Base-by-base conservation (phyloP, 768 basidiomycete genomes). In the Tylopilus plumbeoviolaceoides region DNA sequence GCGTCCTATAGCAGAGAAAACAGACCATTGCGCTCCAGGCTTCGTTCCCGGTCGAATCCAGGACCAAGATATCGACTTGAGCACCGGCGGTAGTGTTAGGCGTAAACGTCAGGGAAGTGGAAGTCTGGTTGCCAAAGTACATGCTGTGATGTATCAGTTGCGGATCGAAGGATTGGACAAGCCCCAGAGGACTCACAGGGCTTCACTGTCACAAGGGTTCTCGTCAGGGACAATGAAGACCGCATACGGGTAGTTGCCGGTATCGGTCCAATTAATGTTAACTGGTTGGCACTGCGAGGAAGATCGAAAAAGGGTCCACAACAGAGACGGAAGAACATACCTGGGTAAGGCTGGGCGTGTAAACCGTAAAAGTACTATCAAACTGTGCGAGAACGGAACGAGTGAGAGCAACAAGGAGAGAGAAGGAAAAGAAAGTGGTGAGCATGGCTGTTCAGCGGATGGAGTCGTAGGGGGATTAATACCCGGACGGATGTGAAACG, bases 351-450 rank as follows among this genome's bases (percentile, higher is more conserved):
- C 48, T 9, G 38, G 86, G 84, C 23, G 78, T 78, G 58, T 61
- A 64, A 61, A 89, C 72, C 39, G 70, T 63, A 59, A 89, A 78
- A 18, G 14, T 36, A 36, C 70, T 73, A 36, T 70, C 74, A 53
- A 56, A 57, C 41, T 64, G 63, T 1, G 87, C 83, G 49, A 78
- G 59, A 50, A 74, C 83, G 64, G 72, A 73, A 57, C 65, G 74
- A 63, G 81, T 60, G 67, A 83, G 72, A 59, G 74, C 65, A 64
- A 78, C 70, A 74, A 89, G 71, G 83, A 90, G 80, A 63, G 85
- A 76, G 73, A 81, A 66, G 55, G 79, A 78, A 88, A 89, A 47
- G 87, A 91, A 72, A 73, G 89, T 87, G 75, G 81, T 73, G 79
- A 83, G 84, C 89, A 91, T 91, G 71, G 69, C 70, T 59, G 57